Evolutionary conservation across 495 filamentous ascomycete genomes (phyloP).

Genomic region (Penicillium robsamsonii): DNA sequence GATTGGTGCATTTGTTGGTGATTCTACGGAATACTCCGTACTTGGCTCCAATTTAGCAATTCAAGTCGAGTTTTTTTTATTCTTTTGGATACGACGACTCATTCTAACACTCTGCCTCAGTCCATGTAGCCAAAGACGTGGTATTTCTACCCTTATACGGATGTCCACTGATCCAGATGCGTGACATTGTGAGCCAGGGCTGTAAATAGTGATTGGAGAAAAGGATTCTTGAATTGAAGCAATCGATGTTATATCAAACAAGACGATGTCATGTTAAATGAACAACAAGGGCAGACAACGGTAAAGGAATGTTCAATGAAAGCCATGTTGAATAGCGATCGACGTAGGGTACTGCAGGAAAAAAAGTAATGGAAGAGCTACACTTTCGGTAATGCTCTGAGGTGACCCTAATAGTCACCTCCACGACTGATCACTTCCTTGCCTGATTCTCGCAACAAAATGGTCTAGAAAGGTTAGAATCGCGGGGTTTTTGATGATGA

Average conservation of each 20-base stretch:
- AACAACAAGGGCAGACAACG: neutral
- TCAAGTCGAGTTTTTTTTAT: too few species aligned
- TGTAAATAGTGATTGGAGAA: neutral
- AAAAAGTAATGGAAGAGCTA: neutral
- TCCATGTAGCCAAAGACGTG: too few species aligned
- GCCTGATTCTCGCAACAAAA: slow-evolving; percentile 43
- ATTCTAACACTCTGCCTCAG: too few species aligned
- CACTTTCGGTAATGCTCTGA: neutral
- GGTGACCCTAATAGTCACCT: slow-evolving; percentile 36
- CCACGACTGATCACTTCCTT: slow-evolving; percentile 54
- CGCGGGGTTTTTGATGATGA: neutral
- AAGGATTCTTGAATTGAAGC: neutral
- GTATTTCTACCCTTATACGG: too few species aligned
- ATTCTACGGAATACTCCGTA: too few species aligned
- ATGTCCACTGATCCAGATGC: too few species aligned
- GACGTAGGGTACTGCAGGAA: too few species aligned
- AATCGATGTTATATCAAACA: neutral
- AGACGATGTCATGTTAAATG: neutral
- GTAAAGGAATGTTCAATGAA: neutral
- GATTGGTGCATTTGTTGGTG: too few species aligned
- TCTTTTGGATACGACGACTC: too few species aligned
- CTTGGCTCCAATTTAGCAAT: too few species aligned
- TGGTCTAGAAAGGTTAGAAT: slow-evolving; percentile 29
- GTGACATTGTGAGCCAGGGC: too few species aligned
- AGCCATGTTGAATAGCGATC: neutral